Conservation (phyloP, 352 stramenopile species). For the Phytophthora litchii region DNA sequence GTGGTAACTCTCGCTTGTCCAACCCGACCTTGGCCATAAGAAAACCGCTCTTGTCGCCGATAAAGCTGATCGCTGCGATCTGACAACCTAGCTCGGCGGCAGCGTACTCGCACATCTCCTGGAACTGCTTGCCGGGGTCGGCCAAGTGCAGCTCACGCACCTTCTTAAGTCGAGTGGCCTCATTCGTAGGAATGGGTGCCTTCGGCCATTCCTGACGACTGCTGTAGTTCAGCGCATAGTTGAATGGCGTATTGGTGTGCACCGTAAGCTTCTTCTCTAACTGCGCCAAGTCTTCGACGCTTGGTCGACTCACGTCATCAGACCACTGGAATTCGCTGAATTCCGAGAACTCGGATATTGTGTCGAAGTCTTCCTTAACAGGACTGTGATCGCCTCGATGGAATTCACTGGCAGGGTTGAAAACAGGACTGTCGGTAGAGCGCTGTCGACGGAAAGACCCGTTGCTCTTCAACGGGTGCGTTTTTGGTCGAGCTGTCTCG, state of each 20-base stretch:
- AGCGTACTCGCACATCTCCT: constrained; percentile 89
- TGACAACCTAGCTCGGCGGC: constrained; percentile 81
- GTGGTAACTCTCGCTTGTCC: constrained; percentile 78
- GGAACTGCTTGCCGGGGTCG: constrained; percentile 81
- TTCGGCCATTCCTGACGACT: constrained; percentile 85
- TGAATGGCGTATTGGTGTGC: constrained; percentile 76
- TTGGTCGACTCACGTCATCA: constrained; percentile 40
- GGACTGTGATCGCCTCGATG: constrained; percentile 34
- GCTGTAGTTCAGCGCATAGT: constrained; percentile 83
- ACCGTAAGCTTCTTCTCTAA: constrained; percentile 72
- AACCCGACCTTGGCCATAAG: constrained; percentile 81
- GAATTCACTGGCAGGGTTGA: constrained; percentile 52
- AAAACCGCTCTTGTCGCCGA: constrained; percentile 87
- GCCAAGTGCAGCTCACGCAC: constrained; percentile 78
- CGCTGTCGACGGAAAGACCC: constrained; percentile 31
- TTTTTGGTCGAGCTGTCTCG: constrained; percentile 54
- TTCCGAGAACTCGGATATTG: constrained; percentile 44
- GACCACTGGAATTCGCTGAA: constrained; percentile 56
- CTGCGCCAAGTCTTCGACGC: constrained; percentile 55
- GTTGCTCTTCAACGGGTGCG: constrained; percentile 48
- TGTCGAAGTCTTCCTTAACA: constrained; percentile 21
- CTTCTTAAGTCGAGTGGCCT: constrained; percentile 65
- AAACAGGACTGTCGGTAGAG: constrained; percentile 22
- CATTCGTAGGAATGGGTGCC: constrained; percentile 71
- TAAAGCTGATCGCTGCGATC: constrained; percentile 83